Base-by-base conservation (phyloP, 306 rosid species). In the Pterocarpus santalinus region DNA sequence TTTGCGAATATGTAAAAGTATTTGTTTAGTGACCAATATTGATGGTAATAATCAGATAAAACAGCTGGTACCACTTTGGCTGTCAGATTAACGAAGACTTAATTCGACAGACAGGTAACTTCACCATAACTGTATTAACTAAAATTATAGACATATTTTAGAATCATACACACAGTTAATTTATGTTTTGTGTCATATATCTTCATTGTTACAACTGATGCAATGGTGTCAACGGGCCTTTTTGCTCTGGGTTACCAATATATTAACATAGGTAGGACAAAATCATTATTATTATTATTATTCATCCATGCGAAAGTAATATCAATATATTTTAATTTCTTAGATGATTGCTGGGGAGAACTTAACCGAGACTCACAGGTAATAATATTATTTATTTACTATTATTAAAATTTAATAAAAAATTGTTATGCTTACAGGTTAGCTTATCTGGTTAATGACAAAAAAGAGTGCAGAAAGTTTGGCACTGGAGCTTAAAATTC, bases 301-400 rank as follows among this genome's bases (percentile, higher is more conserved):
- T 69, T 17, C 51, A 17, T 80, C 34, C 2, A 57, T 16, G 10
- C 64, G 11, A n/a, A 76, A 35, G 56, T 52, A 43, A 41, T 60
- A 12, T 15, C 49, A 39, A 4, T 71, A 13, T 5, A 8, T 47
- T 60, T 4, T 7, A 5, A 39, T 60, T n/a, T 57, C 76, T 61
- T 53, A 93, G 97, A 93, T 87, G 97, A 93, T 76, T 93, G 97
- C 39, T 93, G 97, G 97, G 97, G 84, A 5, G 97, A 93, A 65
- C 86, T 80, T n/a, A 60, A 88, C 4, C 67, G 97, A 80, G 92
- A 91, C 44, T 80, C 89, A 11, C 12, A 85, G 91, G 97, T 89
- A 81, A 3, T 62, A 16, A 22, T 49, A 68, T n/a, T 32, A 53
- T 55, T 22, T 22, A 22, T 22, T 39, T 44, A 65, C 8, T 34